Evolutionary conservation across 371 early-diverging fungal species (phyloP).

Genomic region (Rhizopus microsporus): DNA sequence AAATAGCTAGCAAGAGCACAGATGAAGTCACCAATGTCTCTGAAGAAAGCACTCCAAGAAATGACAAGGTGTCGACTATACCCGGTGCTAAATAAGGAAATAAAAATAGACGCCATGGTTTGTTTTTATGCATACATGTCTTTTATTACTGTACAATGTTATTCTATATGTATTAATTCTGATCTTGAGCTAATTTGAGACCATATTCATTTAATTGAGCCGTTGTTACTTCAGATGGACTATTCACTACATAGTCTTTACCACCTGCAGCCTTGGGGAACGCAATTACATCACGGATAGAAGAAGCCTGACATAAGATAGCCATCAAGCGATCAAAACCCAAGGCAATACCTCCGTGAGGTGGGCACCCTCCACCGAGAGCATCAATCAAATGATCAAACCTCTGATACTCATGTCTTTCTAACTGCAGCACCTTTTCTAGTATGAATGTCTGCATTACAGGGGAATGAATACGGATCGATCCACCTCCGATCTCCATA

Average conservation of each 20-base stretch:
- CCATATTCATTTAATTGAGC: slow-evolving; percentile 73
- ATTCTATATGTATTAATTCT: too few relatives aligned
- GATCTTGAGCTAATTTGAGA: slow-evolving; percentile 30
- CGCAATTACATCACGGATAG: slow-evolving; percentile 91
- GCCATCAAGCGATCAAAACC: slow-evolving; percentile 86
- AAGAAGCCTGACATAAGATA: slow-evolving; percentile 69
- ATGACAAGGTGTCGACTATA: too few relatives aligned
- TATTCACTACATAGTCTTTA: slow-evolving; percentile 80
- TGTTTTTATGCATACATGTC: too few relatives aligned
- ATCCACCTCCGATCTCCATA: slow-evolving; percentile 91
- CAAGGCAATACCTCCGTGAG: slow-evolving; percentile 90
- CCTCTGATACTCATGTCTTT: slow-evolving; percentile 54
- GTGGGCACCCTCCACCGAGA: slow-evolving; percentile 85
- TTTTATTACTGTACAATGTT: too few relatives aligned
- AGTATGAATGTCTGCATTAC: slow-evolving; percentile 77
- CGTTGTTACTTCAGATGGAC: slow-evolving; percentile 67
- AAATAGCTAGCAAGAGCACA: too few relatives aligned
- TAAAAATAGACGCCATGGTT: too few relatives aligned
- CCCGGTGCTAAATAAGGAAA: too few relatives aligned
- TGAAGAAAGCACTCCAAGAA: too few relatives aligned
- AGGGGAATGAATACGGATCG: slow-evolving; percentile 86
- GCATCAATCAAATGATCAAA: slow-evolving; percentile 86
- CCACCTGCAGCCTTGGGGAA: slow-evolving; percentile 89
- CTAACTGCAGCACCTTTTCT: slow-evolving; percentile 62
- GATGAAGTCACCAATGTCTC: too few relatives aligned